Base-by-base conservation (phyloP, 805 yeast genomes). In the Saturnispora kantuleensis region DNA sequence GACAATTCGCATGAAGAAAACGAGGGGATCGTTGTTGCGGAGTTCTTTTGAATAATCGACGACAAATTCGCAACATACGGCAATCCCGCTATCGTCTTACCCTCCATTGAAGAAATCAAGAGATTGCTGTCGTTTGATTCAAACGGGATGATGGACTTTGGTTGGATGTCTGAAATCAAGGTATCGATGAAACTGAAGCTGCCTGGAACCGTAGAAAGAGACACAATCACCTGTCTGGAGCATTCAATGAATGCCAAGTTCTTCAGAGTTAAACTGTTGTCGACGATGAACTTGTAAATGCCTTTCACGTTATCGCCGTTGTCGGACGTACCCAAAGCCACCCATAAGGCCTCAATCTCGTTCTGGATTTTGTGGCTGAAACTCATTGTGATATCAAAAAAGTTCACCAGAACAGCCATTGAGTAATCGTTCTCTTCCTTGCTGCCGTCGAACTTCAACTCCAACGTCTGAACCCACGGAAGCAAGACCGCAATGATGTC, bases 331-430 rank as follows among this genome's bases (percentile, higher is more conserved):
- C 94, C 96, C n/a, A 93, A 67, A 0, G 97, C 90, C 5, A 85
- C 87, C 99, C 99, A 93, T 17, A 93, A 63, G 0, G 95, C 95
- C 59, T 89, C 97, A 10, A 93, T 86, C 54, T 88, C 97, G 54
- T 82, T 83, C 37, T 86, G 85, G 52, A 86, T 77, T 11, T 70
- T 68, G 39, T 81, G 80, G 42, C 89, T 77, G 53, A 81, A 84
- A 47, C 77, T 77, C 32, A 87, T 77, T 0, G 97, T 87, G 34
- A 93, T 81, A 52, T 86, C 97, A 59, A 89, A 77, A 44, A 90
- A 64, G 50, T 89, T 88, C 49, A 74, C 76, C 52, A 90, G 56
- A 2, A 87, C 86, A 94, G 89, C 86, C 41, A 71, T 59, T 1
- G 76, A 66, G 18, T 57, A 52, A 12, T 50, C 71, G 18, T 68